These are phyloP conservation scores for Diutina catenulata DNA, from an alignment of 1,139 yeast genomes.

Conservation along the genomic window DNA sequence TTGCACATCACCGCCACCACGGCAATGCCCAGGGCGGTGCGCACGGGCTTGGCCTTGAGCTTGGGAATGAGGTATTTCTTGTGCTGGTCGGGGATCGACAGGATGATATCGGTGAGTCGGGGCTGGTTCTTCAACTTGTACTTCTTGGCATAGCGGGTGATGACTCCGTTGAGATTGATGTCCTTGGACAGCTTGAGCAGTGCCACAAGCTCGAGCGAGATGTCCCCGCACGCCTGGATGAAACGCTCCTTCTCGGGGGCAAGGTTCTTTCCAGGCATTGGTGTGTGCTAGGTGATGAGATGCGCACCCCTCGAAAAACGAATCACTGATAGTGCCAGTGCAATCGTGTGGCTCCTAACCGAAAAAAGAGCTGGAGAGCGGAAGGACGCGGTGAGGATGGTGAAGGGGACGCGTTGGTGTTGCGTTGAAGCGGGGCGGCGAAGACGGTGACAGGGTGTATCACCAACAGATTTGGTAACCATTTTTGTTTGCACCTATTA, in stretches of 20 bases:
- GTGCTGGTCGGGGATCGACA: conserved; percentile 93
- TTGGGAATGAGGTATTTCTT: conserved; percentile 86
- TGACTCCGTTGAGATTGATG: conserved; percentile 81
- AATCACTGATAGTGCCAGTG: no score
- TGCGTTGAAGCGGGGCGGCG: no score
- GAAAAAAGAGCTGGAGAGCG: no score
- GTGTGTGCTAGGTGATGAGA: background rate
- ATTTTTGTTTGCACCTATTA: no score
- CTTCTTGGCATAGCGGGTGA: conserved; percentile 76
- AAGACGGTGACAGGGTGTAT: no score
- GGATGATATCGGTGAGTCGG: conserved; percentile 84
- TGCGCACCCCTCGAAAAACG: no score
- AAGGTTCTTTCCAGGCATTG: conserved; percentile 23
- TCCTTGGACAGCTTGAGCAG: conserved; percentile 68
- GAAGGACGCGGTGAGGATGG: no score
- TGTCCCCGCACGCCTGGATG: conserved; percentile 85
- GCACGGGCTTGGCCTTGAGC: conserved; percentile 91
- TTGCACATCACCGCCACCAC: conserved; percentile 99
- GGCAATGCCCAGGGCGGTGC: conserved; percentile 97
- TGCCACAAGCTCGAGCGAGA: conserved; percentile 76
- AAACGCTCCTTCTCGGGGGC: conserved; percentile 90
- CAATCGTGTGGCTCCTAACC: no score
- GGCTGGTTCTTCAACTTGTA: conserved; percentile 91
- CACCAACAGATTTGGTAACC: no score
- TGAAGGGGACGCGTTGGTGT: no score